These are phyloP conservation scores for Dryadomyces quercus-mongolicae DNA, from an alignment of 2,329 filamentous ascomycete species.

Conservation along the genomic window DNA sequence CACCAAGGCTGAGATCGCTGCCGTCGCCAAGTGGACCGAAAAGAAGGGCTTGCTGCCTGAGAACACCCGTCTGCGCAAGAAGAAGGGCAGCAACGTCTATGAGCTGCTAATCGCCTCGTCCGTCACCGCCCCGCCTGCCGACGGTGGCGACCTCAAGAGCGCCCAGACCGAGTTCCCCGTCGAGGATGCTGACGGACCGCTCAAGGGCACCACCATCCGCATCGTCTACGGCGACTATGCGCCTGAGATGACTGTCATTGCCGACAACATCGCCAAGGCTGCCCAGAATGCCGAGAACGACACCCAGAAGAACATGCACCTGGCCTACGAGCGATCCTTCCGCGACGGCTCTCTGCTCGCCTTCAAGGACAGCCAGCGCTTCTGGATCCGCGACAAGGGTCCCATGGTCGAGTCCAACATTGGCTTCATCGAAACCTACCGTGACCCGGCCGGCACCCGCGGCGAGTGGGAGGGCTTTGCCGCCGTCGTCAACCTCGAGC, in stretches of 20 bases:
- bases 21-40: slow-evolving; percentile 61
- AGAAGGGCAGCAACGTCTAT: slow-evolving; percentile 37
- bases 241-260: slow-evolving; percentile 58
- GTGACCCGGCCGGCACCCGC: slow-evolving; percentile 68
- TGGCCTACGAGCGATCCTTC: slow-evolving; percentile 65
- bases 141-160: slow-evolving; percentile 53
- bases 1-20: slow-evolving; percentile 61
- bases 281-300: slow-evolving; percentile 60
- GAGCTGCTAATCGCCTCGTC: slow-evolving; percentile 67
- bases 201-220: slow-evolving; percentile 56
- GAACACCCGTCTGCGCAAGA: slow-evolving; percentile 66
- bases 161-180: slow-evolving; percentile 50
- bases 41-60: slow-evolving; percentile 56
- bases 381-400: slow-evolving; percentile 74
- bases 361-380: slow-evolving; percentile 69
- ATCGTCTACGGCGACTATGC: slow-evolving; percentile 66
- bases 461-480: slow-evolving; percentile 83
- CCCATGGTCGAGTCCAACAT: slow-evolving; percentile 71
- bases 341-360: slow-evolving; percentile 59
- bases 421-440: slow-evolving; percentile 77
- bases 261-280: slow-evolving; percentile 55
- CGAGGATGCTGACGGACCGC: slow-evolving; percentile 42
- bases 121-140: slow-evolving; percentile 41
- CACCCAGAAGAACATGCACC: slow-evolving; percentile 60
- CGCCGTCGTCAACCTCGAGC: slow-evolving; percentile 76